phyloP scores from a whole-genome alignment of 2,329 filamentous ascomycete species.

The Phaeosphaeriaceae sp. region DNA sequence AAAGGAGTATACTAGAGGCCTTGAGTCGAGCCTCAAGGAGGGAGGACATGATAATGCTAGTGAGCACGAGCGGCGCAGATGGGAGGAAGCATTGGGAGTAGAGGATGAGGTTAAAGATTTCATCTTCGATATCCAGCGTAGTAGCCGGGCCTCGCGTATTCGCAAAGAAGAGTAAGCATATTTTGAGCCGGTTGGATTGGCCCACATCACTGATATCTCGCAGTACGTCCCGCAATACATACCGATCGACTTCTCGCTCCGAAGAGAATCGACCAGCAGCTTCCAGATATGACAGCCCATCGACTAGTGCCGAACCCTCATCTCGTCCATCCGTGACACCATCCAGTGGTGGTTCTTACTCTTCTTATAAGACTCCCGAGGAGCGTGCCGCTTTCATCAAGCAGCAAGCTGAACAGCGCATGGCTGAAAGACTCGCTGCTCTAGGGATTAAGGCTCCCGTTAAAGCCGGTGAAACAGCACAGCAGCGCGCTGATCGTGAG shows the following conservation, averaged over 20 bases:
- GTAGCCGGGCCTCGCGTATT: slow-evolving; percentile 77
- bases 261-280: slow-evolving; percentile 40
- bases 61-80: slow-evolving; percentile 89
- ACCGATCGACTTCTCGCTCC: slow-evolving; percentile 50
- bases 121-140: slow-evolving; percentile 93
- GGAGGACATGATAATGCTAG: slow-evolving; percentile 74
- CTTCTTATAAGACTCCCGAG: slow-evolving; percentile 87
- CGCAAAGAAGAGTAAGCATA: slow-evolving; percentile 63
- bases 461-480: slow-evolving; percentile 79
- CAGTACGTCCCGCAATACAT: slow-evolving; percentile 39
- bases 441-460: slow-evolving; percentile 85
- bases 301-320: slow-evolving; percentile 53
- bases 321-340: slow-evolving; percentile 62
- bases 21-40: slow-evolving; percentile 88
- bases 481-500: slow-evolving; percentile 88
- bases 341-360: slow-evolving; percentile 70
- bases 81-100: slow-evolving; percentile 95
- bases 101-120: slow-evolving; percentile 98
- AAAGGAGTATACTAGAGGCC: slow-evolving; percentile 79
- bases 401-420: slow-evolving; percentile 94
- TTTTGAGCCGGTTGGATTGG: background rate
- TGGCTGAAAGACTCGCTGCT: slow-evolving; percentile 93
- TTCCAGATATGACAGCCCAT: slow-evolving; percentile 60
- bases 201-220: slow-evolving; percentile 15
- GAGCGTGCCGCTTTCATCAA: slow-evolving; percentile 96